Base-by-base conservation (phyloP, 495 filamentous ascomycete genomes). In the Pyrenopolyporus hunteri region DNA sequence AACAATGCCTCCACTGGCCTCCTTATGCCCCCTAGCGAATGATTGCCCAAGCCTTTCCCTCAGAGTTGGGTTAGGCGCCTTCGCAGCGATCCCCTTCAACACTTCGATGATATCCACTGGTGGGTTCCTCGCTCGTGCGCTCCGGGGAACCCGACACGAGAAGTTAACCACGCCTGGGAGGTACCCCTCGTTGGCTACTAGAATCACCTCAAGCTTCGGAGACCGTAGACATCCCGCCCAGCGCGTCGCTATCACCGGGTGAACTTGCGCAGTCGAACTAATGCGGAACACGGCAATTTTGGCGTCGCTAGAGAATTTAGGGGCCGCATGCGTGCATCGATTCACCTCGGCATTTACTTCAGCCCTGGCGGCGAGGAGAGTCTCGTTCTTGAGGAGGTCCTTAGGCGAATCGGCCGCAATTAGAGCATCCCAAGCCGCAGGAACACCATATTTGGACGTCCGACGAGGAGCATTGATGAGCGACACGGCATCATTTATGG, bases 161-260 rank as follows among this genome's bases (percentile, higher is more conserved):
- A 87, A 86, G 62, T 83, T 81, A 7, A 87, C 82, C 49, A 74
- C 73, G 5, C 72, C 80, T 0, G 77, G 76, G 0, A 82, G 73
- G 65, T 86, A 87, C 7, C 83, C 85, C 19, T 78, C 75, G 50
- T 87, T 87, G 0, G 84, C 85, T 6, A 80, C 80, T 54, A 85
- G 67, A 11, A 87, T 72, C 7, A 85, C 75, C 37, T 86, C 80
- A 9, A 85, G 71, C 26, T 74, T 74, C 35, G 78, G 71, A 19
- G 78, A 79, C 25, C 74, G 69, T 11, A 87, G 72, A 35, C 79
- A 70, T 0, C 78, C 76, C 13, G 82, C 78, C 85, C 85, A 86
- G 26, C 83, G 71, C 4, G 81, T 85, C 19, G 83, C 83, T 53
- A 87, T 84, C 8, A 85, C 73, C 0, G 81, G 81, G 63, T 87